Evolutionary conservation across 202 grass and related monocot genomes (phyloP).

Genomic region (Alloteropsis angusta): DNA sequence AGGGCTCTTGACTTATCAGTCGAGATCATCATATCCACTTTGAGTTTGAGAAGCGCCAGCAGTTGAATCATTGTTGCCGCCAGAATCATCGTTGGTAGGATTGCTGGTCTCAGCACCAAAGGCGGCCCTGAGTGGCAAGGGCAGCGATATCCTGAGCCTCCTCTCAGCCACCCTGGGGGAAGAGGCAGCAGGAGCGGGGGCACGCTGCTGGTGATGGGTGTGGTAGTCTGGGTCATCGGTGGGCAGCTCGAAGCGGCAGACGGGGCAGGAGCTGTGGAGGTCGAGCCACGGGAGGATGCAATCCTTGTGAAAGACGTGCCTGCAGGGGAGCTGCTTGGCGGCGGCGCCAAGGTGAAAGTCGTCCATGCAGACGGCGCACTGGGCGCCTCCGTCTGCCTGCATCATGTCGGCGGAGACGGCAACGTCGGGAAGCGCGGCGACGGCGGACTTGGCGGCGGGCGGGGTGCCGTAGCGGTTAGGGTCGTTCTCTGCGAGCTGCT

Average conservation of each 20-base stretch:
- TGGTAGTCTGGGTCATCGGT: slow-evolving; percentile 55
- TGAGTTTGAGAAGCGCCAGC: not conserved
- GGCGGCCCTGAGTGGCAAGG: slow-evolving; percentile 52
- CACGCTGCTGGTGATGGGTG: not conserved
- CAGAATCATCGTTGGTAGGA: not conserved
- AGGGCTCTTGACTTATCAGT: slow-evolving; percentile 23
- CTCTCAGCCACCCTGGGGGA: slow-evolving; percentile 52
- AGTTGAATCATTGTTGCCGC: not conserved
- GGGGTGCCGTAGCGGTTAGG: slow-evolving; percentile 89
- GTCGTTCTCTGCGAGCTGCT: slow-evolving; percentile 96
- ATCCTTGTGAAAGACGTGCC: slow-evolving; percentile 86
- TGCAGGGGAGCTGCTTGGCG: slow-evolving; percentile 87
- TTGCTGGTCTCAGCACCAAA: slow-evolving; percentile 39
- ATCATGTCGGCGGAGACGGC: slow-evolving; percentile 47
- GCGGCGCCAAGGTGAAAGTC: slow-evolving; percentile 48
- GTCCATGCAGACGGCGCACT: slow-evolving; percentile 95
- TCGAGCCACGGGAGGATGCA: slow-evolving; percentile 97
- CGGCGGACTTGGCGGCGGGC: slow-evolving; percentile 65
- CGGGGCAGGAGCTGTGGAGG: slow-evolving; percentile 87
- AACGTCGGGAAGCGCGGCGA: slow-evolving; percentile 71
- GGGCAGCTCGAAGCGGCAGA: slow-evolving; percentile 77
- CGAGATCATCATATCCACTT: slow-evolving; percentile 32
- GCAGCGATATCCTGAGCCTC: slow-evolving; percentile 96
- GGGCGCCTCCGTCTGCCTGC: slow-evolving; percentile 52
- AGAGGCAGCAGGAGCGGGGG: not conserved